Conservation (phyloP, 768 basidiomycete species). For the Tricholoma furcatifolium region DNA sequence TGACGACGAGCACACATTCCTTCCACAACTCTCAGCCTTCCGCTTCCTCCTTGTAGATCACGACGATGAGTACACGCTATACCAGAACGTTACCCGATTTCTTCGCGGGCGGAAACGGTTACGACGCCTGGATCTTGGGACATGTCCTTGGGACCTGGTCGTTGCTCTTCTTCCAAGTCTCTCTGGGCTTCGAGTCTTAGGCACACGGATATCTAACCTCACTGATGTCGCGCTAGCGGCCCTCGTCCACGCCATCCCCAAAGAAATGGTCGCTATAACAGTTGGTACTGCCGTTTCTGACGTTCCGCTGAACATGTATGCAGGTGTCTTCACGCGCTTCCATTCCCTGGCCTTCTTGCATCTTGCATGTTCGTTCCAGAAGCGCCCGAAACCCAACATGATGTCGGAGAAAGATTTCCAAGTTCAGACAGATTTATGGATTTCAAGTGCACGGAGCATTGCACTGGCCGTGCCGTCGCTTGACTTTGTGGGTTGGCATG, state of each 20-base stretch:
- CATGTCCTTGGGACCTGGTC: conserved; percentile 65
- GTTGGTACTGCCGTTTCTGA: conserved; percentile 51
- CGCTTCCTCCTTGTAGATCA: conserved; percentile 65
- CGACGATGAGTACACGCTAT: conserved; percentile 52
- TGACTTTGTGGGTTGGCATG: conserved; percentile 74
- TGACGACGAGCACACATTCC: conserved; percentile 55
- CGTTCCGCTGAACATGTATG: conserved; percentile 52
- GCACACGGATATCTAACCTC: conserved; percentile 55
- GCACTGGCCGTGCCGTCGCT: conserved; percentile 48
- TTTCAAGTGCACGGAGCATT: conserved; percentile 47
- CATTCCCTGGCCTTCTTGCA: conserved; percentile 58
- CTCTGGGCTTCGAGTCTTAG: conserved; percentile 50
- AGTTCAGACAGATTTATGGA: conserved; percentile 57
- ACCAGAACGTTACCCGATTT: conserved; percentile 54
- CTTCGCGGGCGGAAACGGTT: conserved; percentile 46
- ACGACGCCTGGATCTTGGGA: conserved; percentile 58
- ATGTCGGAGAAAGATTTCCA: conserved; percentile 61
- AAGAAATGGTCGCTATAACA: conserved; percentile 52
- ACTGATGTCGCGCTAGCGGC: conserved; percentile 33
- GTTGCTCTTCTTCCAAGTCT: conserved; percentile 50
- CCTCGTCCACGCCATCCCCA: conserved; percentile 41
- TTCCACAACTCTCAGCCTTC: conserved; percentile 63
- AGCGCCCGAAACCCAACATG: conserved; percentile 54
- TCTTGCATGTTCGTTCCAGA: conserved; percentile 44
- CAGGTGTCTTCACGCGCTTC: conserved; percentile 45